Evolutionary conservation across 495 filamentous ascomycete species (phyloP).

Genomic region (Lindgomyces ingoldianus): DNA sequence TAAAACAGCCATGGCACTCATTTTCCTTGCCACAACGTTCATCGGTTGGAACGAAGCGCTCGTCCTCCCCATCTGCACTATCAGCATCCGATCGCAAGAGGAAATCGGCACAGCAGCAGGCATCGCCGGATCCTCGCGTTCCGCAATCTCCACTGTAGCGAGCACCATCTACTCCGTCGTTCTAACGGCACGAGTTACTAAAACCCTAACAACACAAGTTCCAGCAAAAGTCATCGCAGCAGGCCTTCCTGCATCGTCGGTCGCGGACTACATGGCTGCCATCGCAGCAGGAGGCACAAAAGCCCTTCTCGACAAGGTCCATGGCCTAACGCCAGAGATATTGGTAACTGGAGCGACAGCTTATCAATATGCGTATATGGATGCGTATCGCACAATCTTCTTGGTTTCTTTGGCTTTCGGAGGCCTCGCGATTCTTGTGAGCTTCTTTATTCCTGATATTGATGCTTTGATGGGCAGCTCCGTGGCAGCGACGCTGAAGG

Average conservation of each 20-base stretch:
- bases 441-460: conserved; percentile 35
- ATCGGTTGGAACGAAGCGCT: conserved; percentile 39
- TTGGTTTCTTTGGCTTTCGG: conserved; percentile 33
- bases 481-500: conserved; percentile 26
- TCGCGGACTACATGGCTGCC: conserved; percentile 24
- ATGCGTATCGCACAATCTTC: conserved; percentile 39
- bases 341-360: conserved; percentile 25
- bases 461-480: conserved; percentile 26
- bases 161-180: conserved; percentile 32
- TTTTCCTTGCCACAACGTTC: conserved; percentile 32
- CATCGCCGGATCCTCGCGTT: conserved; percentile 29
- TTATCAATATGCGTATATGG: conserved; percentile 35
- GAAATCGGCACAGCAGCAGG: conserved; percentile 40
- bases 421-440: conserved; percentile 30
- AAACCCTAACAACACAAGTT: conserved; percentile 16
- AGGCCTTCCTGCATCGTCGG: conserved; percentile 28
- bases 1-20: conserved; percentile 18
- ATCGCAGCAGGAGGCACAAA: conserved; percentile 23
- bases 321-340: conserved; percentile 28
- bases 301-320: conserved; percentile 21
- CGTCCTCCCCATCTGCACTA: conserved; percentile 33
- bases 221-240: conserved; percentile 22
- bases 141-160: conserved; percentile 31
- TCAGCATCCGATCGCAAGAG: conserved; percentile 35
- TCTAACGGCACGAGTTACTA: conserved; percentile 22